A percentile compares a stretch with the other conserved stretches of the same genome.
phyloP scores from a whole-genome alignment of 352 stramenopile species.

The Saprolegnia parasitica region DNA sequence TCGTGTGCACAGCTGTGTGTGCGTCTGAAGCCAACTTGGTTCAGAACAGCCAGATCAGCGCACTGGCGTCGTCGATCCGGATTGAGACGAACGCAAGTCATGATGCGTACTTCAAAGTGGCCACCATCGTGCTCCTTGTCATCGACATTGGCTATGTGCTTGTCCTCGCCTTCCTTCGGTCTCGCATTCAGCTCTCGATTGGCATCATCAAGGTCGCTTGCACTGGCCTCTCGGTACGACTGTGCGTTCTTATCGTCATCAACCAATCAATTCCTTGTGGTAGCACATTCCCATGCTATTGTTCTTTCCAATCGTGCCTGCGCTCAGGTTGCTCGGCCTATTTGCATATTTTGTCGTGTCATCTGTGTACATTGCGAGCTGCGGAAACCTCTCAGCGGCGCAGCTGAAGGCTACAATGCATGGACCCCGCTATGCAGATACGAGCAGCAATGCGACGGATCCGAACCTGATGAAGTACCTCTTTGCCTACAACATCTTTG shows the following conservation, averaged over 20 bases:
- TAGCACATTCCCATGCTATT: constrained; percentile 61
- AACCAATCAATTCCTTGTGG: constrained; percentile 93
- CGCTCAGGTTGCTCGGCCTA: constrained; percentile 52
- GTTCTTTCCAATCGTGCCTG: constrained; percentile 62
- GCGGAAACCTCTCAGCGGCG: not conserved
- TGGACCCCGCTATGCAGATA: constrained; percentile 33
- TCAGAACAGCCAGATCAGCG: constrained; percentile 41
- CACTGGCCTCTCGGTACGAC: constrained; percentile 36
- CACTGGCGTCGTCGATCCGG: constrained; percentile 32
- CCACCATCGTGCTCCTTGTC: constrained; percentile 57
- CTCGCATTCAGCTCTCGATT: constrained; percentile 68
- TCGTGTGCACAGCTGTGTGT: constrained; percentile 81
- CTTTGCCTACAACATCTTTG: constrained; percentile 88
- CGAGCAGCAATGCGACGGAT: constrained; percentile 36
- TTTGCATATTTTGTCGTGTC: constrained; percentile 58
- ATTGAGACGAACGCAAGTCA: not conserved
- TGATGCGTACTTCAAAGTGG: constrained; percentile 62
- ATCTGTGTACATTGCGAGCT: constrained; percentile 59
- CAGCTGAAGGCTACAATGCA: not conserved
- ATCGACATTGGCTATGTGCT: constrained; percentile 92
- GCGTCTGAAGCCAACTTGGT: constrained; percentile 81
- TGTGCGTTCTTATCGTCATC: constrained; percentile 70
- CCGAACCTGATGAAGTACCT: constrained; percentile 47
- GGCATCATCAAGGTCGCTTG: constrained; percentile 78
- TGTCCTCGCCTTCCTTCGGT: constrained; percentile 51